phyloP scores from a whole-genome alignment of 352 stramenopile species.

The Blastocystis sp. region DNA sequence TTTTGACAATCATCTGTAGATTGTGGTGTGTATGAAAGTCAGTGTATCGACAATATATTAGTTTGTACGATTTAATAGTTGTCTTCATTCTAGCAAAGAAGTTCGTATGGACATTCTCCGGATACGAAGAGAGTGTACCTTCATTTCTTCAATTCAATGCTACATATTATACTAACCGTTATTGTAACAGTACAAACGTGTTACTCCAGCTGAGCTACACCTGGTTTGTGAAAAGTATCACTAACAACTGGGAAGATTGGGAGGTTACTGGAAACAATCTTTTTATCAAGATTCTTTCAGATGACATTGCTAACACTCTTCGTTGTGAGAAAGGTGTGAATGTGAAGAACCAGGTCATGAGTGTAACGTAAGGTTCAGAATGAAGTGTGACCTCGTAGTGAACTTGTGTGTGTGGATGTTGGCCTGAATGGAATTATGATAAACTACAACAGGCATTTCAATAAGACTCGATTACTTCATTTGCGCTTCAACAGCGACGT shows the following conservation, averaged over 20 bases:
- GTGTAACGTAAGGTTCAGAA: not conserved
- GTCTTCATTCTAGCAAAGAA: not conserved
- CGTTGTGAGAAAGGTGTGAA: constrained; percentile 28
- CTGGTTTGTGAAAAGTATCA: constrained; percentile 42
- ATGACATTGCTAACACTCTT: constrained; percentile 15
- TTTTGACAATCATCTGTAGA: not conserved
- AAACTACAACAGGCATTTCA: constrained; percentile 45
- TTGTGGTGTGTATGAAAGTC: constrained; percentile 53
- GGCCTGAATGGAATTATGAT: constrained; percentile 31
- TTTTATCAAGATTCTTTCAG: constrained; percentile 47
- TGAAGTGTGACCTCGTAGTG: not conserved
- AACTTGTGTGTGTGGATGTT: constrained; percentile 6
- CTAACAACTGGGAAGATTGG: constrained; percentile 54
- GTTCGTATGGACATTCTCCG: constrained; percentile 32
- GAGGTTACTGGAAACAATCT: constrained; percentile 47
- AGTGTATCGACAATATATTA: not conserved
- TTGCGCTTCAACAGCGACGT: constrained; percentile 50
- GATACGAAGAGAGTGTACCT: constrained; percentile 51
- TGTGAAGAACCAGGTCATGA: constrained; percentile 50
- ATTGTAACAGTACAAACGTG: constrained; percentile 11
- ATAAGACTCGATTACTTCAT: constrained; percentile 23
- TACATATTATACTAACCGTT: constrained; percentile 26
- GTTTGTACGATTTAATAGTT: not conserved
- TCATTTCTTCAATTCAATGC: constrained; percentile 49
- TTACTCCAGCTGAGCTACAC: constrained; percentile 35